phyloP scores from a whole-genome alignment of 306 rosid genomes.

The Abrus precatorius region DNA sequence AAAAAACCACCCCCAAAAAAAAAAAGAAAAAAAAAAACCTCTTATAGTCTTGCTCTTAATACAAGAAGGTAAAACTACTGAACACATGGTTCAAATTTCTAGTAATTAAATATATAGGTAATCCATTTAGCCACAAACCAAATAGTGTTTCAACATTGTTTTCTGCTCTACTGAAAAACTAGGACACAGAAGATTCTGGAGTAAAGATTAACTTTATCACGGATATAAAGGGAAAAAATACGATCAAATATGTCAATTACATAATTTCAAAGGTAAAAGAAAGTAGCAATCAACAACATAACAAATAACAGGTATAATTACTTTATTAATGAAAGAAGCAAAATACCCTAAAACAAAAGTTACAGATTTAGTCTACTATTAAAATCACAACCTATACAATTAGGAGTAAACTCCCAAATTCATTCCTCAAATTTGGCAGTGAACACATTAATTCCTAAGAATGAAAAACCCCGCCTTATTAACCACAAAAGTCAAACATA shows the following conservation, averaged over 20 bases:
- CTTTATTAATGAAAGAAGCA: not conserved
- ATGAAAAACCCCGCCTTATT: not conserved
- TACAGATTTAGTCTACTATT: not conserved
- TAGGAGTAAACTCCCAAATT: constrained; percentile 10
- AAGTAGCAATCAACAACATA: constrained; percentile 19
- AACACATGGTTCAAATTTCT: constrained; percentile 13
- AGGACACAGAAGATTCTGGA: not conserved
- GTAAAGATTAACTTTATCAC: not conserved
- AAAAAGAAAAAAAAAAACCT: not conserved
- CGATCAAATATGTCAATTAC: not conserved
- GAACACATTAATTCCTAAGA: not conserved
- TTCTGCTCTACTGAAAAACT: not conserved
- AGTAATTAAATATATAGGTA: constrained; percentile 6
- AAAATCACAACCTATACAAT: not conserved
- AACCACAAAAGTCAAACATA: not conserved
- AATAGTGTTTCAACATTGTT: not conserved
- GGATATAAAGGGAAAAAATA: not conserved
- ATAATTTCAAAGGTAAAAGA: constrained; percentile 11
- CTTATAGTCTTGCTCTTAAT: not conserved
- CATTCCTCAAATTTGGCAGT: not conserved
- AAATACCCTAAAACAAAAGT: constrained; percentile 6
- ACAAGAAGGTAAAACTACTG: constrained; percentile 19
- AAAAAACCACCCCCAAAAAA: not conserved
- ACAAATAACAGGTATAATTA: constrained; percentile 21
- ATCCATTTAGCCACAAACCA: constrained; percentile 18